Base-by-base conservation (phyloP, 495 filamentous ascomycete genomes). In the Xylaria bambusicola region DNA sequence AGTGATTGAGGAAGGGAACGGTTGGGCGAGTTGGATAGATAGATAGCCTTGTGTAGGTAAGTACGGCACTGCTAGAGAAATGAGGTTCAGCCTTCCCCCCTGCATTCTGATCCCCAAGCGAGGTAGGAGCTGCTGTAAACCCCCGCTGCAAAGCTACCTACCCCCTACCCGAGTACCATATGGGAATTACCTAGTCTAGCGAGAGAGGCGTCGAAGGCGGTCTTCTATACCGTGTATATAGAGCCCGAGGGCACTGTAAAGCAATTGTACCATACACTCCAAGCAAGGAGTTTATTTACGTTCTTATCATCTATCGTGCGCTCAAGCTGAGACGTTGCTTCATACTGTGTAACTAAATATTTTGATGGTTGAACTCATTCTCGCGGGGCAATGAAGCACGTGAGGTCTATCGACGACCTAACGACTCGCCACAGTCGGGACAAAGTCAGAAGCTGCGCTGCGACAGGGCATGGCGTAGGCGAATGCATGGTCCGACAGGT, bases 311-410 rank as follows among this genome's bases (percentile, higher is more conserved):
- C n/a, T n/a, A n/a, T n/a, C n/a, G n/a, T n/a, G n/a, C n/a, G n/a
- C n/a, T n/a, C n/a, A n/a, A n/a, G n/a, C n/a, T n/a, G n/a, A n/a
- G n/a, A n/a, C n/a, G n/a, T n/a, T n/a, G n/a, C n/a, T n/a, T n/a
- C n/a, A n/a, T n/a, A n/a, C n/a, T n/a, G n/a, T n/a, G n/a, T n/a
- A n/a, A n/a, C n/a, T n/a, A n/a, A n/a, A n/a, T n/a, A n/a, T n/a
- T n/a, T n/a, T n/a, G n/a, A n/a, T n/a, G n/a, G n/a, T n/a, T n/a
- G n/a, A n/a, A n/a, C n/a, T n/a, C n/a, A n/a, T n/a, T n/a, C n/a
- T n/a, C 61, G 63, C 61, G 58, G 66, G 64, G 63, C 61, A 68
- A 46, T 10, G 33, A 23, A 56, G 63, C 66, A 68, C 63, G 66
- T 68, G 66, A 58, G 58, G 27, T 58, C 48, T 40, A 15, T 50